Conservation (phyloP, 139 green algal genomes). For the Micractinium sp. region DNA sequence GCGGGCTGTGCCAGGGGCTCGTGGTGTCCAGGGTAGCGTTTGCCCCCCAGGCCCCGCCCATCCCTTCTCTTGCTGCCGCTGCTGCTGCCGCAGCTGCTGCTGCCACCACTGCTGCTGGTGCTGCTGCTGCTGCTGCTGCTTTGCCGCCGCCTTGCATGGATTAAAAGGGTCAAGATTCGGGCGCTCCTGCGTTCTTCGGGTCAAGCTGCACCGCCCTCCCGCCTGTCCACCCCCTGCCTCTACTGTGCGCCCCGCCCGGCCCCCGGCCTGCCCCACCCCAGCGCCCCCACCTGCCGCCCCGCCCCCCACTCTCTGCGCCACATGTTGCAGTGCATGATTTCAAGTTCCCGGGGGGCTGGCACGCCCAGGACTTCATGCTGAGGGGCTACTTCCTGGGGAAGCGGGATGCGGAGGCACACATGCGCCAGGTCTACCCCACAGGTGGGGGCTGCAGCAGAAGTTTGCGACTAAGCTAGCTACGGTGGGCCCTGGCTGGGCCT, state of each 20-base stretch:
- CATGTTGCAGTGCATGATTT: conserved; percentile 69
- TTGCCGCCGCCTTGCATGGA: neutral
- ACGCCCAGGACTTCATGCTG: conserved; percentile 54
- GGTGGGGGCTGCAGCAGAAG: neutral
- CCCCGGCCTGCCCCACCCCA: too few relatives aligned
- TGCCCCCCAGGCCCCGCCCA: too few relatives aligned
- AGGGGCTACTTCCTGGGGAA: conserved; percentile 87
- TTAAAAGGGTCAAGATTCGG: too few relatives aligned
- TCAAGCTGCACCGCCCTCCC: neutral
- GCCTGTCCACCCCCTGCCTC: neutral
- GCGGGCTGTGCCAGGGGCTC: too few relatives aligned
- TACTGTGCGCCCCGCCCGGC: neutral
- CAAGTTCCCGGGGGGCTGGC: conserved; percentile 60
- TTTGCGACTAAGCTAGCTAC: too few relatives aligned
- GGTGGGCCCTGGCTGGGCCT: too few relatives aligned
- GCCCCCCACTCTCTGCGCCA: too few relatives aligned
- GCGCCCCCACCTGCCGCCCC: neutral
- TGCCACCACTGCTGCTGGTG: neutral
- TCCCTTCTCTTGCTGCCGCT: neutral
- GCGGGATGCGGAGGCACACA: conserved; percentile 70
- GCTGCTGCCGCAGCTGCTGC: neutral
- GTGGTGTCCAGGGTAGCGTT: too few relatives aligned
- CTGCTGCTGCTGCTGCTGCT: neutral
- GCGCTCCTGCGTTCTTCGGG: too few relatives aligned
- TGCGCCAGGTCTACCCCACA: conserved; percentile 64